Evolutionary conservation across 768 basidiomycete species (phyloP).

Genomic region (Pleurotus platypus): DNA sequence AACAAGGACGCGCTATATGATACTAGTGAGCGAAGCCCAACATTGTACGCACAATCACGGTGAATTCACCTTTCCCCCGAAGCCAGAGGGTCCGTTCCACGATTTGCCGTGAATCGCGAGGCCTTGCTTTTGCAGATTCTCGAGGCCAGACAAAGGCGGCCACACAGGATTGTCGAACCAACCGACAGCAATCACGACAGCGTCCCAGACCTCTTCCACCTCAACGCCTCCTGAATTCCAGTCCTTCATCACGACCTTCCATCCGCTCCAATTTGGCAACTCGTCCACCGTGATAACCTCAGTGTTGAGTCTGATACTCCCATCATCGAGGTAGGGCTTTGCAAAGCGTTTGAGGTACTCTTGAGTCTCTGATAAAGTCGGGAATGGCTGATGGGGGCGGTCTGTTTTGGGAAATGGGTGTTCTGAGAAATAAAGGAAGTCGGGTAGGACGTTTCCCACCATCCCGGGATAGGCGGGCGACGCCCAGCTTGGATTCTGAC

Average conservation of each 20-base stretch:
- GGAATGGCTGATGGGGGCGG: constrained; percentile 33
- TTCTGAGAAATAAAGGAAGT: constrained; percentile 35
- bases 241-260: constrained; percentile 35
- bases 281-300: constrained; percentile 39
- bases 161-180: constrained; percentile 45
- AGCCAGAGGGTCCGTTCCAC: constrained; percentile 36
- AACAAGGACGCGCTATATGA: constrained; percentile 38
- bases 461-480: constrained; percentile 45
- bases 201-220: constrained; percentile 42
- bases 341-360: constrained; percentile 33
- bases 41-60: too few relatives aligned
- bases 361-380: constrained; percentile 34
- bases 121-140: constrained; percentile 27
- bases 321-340: constrained; percentile 22
- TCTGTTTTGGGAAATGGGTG: constrained; percentile 30
- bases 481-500: constrained; percentile 31
- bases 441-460: constrained; percentile 48
- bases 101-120: constrained; percentile 37
- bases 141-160: constrained; percentile 40
- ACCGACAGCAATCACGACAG: constrained; percentile 41
- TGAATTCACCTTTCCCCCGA: constrained; percentile 30
- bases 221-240: constrained; percentile 23
- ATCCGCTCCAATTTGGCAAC: constrained; percentile 24
- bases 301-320: constrained; percentile 34
- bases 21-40: too few relatives aligned